phyloP scores from a whole-genome alignment of 306 rosid species.

The Fragaria ananassa region DNA sequence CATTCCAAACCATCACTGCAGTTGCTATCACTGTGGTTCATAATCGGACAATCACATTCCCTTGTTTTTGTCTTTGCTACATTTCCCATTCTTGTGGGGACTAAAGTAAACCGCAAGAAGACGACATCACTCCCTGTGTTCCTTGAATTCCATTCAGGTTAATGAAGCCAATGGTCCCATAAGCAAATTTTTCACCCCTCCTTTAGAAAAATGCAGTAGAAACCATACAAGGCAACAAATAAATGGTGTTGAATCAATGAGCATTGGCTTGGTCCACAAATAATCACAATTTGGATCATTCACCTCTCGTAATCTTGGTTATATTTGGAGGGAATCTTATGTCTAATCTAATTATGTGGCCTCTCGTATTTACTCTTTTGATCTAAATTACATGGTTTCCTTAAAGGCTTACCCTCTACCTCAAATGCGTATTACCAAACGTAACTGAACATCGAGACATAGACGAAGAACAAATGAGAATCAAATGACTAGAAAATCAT shows the following conservation, averaged over 20 bases:
- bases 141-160: constrained; percentile 3
- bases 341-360: too few relatives aligned
- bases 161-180: constrained; percentile 25
- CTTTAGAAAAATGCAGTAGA: not conserved
- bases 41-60: constrained; percentile 21
- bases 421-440: not conserved
- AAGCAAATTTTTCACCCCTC: not conserved
- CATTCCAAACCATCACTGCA: not conserved
- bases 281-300: not conserved
- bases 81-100: constrained; percentile 19
- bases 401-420: not conserved
- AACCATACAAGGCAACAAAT: not conserved
- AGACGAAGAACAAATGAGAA: not conserved
- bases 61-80: not conserved
- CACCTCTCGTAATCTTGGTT: not conserved
- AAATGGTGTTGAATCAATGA: not conserved
- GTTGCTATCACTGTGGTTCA: constrained; percentile 26
- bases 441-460: not conserved
- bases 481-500: not conserved
- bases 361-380: too few relatives aligned
- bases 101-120: not conserved
- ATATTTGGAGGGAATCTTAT: not conserved
- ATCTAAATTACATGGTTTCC: too few relatives aligned
- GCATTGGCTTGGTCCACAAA: not conserved
- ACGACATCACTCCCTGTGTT: not conserved